Evolutionary conservation across 306 rosid genomes (phyloP), one percentile per base, ranked within the genome.

Genomic region (Vicia faba): DNA sequence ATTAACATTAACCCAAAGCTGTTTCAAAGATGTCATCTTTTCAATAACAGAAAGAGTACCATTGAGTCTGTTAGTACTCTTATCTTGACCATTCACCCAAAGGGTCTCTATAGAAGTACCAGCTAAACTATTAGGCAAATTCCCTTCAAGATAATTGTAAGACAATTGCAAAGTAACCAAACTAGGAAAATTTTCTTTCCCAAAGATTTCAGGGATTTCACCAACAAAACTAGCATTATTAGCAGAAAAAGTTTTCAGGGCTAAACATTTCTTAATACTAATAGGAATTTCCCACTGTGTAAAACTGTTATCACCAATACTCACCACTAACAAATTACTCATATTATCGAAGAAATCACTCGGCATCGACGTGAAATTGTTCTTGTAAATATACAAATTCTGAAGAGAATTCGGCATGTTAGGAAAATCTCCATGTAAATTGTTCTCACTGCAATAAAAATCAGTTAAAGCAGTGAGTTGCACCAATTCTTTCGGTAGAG

Each of bases 41-140:
- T 80, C 80, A n/a, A 93, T 72, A n/a, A 93, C 84, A 28, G 62
- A 57, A 68, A 93, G 78, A 0, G 91, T 72, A 11, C 98, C 98
- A 66, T 82, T 89, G 40, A 93, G 91, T 70, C 71, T 78, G 12
- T 38, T 38, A 3, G 1, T 45, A 59, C 84, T 55, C 11, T 46
- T 5, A 20, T 20, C 23, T 20, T 82, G 91, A 41, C 88, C 89
- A 70, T 88, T 88, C 45, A 93, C 2, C 91, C 78, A 84, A 0
- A 93, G 77, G 0, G 25, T 31, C 81, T 73, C 69, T 38, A 93
- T 75, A 5, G 57, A 29, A 55, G 81, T 86, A 40, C 86, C 87
- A 0, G 86, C 15, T 29, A 93, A 74, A 20, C 78, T 75, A 7
- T 49, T 46, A 3, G 98, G 98, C 74, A 93, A 75, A 16, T 35